Conservation (phyloP, 371 early-diverging fungal species). For the Blyttiomyces sp. region DNA sequence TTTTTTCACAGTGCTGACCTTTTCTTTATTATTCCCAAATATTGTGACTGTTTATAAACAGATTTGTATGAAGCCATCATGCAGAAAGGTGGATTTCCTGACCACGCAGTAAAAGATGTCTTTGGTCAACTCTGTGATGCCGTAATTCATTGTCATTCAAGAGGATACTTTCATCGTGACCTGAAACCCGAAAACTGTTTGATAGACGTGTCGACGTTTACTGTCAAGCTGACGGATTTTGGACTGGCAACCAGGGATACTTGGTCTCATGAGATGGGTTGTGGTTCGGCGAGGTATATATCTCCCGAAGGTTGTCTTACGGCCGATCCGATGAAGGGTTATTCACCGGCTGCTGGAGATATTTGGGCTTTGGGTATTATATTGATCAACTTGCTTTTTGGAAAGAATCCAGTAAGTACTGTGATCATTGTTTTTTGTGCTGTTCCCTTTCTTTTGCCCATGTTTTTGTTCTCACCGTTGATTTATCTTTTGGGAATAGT, state of each 20-base stretch:
- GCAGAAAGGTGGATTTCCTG: constrained; percentile 52
- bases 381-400: constrained; percentile 69
- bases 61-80: constrained; percentile 79
- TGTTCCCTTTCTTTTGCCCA: not conserved
- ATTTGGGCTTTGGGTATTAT: constrained; percentile 82
- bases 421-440: not conserved
- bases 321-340: constrained; percentile 31
- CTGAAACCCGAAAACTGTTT: constrained; percentile 92
- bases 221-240: constrained; percentile 88
- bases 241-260: constrained; percentile 82
- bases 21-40: too few species aligned
- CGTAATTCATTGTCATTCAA: constrained; percentile 74
- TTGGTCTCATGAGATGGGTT: constrained; percentile 77
- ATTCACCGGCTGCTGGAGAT: constrained; percentile 70
- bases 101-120: constrained; percentile 59
- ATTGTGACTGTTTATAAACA: too few species aligned
- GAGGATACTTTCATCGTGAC: constrained; percentile 83
- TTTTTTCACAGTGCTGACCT: too few species aligned
- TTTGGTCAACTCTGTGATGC: constrained; percentile 84
- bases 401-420: constrained; percentile 61
- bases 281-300: constrained; percentile 91
- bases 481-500: constrained; percentile 27
- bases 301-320: constrained; percentile 68
- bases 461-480: not conserved
- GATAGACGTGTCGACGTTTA: constrained; percentile 43